Base-by-base conservation (phyloP, 495 filamentous ascomycete genomes). In the Penicillium riverlandense region DNA sequence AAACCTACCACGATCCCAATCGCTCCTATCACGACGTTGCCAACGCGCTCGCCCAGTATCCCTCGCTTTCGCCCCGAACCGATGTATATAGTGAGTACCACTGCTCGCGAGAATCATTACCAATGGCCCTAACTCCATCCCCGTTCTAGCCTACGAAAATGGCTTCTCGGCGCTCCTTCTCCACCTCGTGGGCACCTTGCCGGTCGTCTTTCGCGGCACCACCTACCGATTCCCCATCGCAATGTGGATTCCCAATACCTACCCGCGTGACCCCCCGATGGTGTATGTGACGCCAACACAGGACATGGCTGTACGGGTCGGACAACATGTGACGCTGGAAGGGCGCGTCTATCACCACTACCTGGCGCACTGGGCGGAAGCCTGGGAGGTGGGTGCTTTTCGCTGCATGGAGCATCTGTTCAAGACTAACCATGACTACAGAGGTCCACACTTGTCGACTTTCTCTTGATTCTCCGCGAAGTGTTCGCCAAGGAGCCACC, bases 311-410 rank as follows among this genome's bases (percentile, higher is more conserved):
- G 83, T 97, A 16, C 76, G 90, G 16, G 83, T 89, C 6, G 92
- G 94, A 2, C 92, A 97, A 54, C 88, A 97, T 69, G 90, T 98
- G 41, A 89, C 91, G 52, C 80, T 85, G n/a, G 89, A 96, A 54
- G 92, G 92, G 38, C 84, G 84, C 58, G 79, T 96, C 53, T 98
- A 96, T 59, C 92, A 98, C 67, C 94, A 92, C 42, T 97, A 96
- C 64, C 65, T 98, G 34, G 86, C 87, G 11, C 82, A 86, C 35
- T 98, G 92, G 92, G 69, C 73, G 22, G 82, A 86, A 48, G 86
- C 84, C 45, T 94, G 86, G 86, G 90, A 95, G 81, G 88, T 95
- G 49, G 78, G 86, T 83, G 31, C 6, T 34, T 14, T 7, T 32
- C 15, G 15, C 11, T 27, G 1, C 11, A 8, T 7, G 0, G 6